These are phyloP conservation scores for Fimicolochytrium jonesii DNA, from an alignment of 192 early-diverging fungal genomes.

Conservation along the genomic window DNA sequence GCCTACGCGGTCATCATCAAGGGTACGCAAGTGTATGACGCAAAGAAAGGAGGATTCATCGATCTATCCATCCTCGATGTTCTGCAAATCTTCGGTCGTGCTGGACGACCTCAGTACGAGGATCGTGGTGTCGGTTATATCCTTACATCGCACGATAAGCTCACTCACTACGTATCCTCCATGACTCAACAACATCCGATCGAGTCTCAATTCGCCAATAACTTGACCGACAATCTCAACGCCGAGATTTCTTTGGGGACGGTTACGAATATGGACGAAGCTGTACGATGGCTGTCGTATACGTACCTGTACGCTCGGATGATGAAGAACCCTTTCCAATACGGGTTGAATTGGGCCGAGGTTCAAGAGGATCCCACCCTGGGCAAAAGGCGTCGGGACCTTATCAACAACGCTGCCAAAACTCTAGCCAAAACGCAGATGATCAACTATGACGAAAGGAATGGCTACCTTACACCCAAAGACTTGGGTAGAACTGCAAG, in stretches of 20 bases:
- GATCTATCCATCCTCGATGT: constrained; percentile 97
- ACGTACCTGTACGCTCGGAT: constrained; percentile 96
- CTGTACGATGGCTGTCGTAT: constrained; percentile 94
- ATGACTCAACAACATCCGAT: constrained; percentile 98
- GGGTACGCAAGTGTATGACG: constrained; percentile 93
- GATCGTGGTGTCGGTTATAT: constrained; percentile 91
- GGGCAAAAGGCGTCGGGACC: constrained; percentile 72
- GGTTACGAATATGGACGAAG: constrained; percentile 93
- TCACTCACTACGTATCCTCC: constrained; percentile 86
- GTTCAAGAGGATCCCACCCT: constrained; percentile 75
- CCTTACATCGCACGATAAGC: constrained; percentile 88
- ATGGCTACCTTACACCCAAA: constrained; percentile 80
- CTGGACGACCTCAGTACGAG: constrained; percentile 87
- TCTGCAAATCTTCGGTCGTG: constrained; percentile 99
- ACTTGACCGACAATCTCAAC: constrained; percentile 92
- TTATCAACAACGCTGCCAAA: constrained; percentile 72
- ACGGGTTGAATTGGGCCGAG: constrained; percentile 81
- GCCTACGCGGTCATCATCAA: constrained; percentile 98
- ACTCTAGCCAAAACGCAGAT: constrained; percentile 81
- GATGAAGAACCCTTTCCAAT: constrained; percentile 90
- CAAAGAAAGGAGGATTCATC: constrained; percentile 88
- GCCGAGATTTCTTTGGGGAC: constrained; percentile 96
- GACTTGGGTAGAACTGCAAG: constrained; percentile 92
- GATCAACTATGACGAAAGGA: constrained; percentile 83
- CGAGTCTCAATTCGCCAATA: constrained; percentile 83